A percentile compares a stretch with the other conserved stretches of the same genome.
Evolutionary conservation across 2,329 filamentous ascomycete genomes (phyloP).

Genomic region (Sporothrix sp.): DNA sequence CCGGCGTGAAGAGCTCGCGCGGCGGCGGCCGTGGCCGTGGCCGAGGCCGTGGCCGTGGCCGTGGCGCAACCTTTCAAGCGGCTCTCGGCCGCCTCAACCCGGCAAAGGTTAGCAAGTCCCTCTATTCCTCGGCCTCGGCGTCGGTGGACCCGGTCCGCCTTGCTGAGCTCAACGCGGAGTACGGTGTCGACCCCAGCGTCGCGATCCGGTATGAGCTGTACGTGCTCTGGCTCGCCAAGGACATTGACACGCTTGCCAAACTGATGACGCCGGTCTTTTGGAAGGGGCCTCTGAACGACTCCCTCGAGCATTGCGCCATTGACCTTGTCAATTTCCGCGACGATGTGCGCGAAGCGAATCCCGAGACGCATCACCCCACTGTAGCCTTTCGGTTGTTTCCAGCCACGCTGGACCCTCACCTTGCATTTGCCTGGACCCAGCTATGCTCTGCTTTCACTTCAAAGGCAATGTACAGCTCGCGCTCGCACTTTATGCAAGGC

Average conservation of each 20-base stretch:
- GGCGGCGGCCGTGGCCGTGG: no score
- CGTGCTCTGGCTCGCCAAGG: constrained; percentile 5
- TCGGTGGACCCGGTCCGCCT: neutral
- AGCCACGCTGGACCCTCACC: neutral
- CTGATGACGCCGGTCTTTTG: constrained; percentile 3
- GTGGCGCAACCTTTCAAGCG: no score
- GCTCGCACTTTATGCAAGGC: neutral
- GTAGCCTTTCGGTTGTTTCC: neutral
- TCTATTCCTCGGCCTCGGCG: no score
- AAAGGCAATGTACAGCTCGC: neutral
- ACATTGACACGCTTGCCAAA: neutral
- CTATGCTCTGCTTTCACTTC: neutral
- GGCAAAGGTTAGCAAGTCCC: no score
- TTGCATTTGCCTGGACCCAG: neutral
- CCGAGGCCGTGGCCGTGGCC: no score
- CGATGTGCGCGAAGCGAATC: neutral
- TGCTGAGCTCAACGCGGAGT: neutral
- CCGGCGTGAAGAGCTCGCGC: no score
- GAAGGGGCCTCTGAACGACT: neutral
- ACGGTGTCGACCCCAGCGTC: neutral
- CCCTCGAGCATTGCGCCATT: neutral
- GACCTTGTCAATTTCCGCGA: neutral
- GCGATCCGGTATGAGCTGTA: neutral
- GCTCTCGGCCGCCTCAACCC: no score
- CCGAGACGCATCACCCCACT: neutral